Base-by-base conservation (phyloP, 1,139 yeast genomes). In the Yamadazyma trypodendri region DNA sequence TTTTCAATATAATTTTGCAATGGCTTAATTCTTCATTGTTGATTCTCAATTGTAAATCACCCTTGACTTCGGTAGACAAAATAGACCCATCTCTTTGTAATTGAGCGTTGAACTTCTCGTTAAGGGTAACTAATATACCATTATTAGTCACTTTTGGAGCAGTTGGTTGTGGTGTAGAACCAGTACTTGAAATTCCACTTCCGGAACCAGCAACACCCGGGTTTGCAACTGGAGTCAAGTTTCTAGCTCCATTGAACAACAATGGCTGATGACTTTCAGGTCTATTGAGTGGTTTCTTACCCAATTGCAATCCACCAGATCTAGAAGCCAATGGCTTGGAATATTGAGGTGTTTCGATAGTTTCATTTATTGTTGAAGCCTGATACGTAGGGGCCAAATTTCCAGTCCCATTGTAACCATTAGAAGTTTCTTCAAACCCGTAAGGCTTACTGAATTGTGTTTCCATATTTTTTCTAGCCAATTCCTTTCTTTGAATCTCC, bases 401-500 rank as follows among this genome's bases (percentile, higher is more conserved):
- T n/a, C 24, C 34, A 9, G 31, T 29, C 8, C 32, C 28, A 22
- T 28, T 34, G 27, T 37, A 38, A 12, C 31, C 34, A 9, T 30
- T 32, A 4, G 29, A 27, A 8, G 29, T 12, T 3, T 38, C 42
- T 24, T 42, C 41, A 31, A 38, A 42, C 2, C 44, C 43, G 24
- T 29, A 32, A 3, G 42, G 41, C 36, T 35, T 31, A 14, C 29
- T 20, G 31, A 48, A 44, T 35, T 45, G 50, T 40, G 50, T 56
- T 46, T 71, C 77, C 63, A 66, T 57, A 43, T 64, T 65, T 50
- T 81, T 79, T 51, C 79, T 77, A 42, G 84, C 83, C 63, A 82
- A 77, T 60, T 88, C 96, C 54, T 81, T 83, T 61, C 95, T 80
- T 56, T 90, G 96, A 47, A 94, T 84, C 63, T 92, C 97, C 63